Conservation (phyloP, 2,329 filamentous ascomycete genomes). For the Clarireedia monteithiana region DNA sequence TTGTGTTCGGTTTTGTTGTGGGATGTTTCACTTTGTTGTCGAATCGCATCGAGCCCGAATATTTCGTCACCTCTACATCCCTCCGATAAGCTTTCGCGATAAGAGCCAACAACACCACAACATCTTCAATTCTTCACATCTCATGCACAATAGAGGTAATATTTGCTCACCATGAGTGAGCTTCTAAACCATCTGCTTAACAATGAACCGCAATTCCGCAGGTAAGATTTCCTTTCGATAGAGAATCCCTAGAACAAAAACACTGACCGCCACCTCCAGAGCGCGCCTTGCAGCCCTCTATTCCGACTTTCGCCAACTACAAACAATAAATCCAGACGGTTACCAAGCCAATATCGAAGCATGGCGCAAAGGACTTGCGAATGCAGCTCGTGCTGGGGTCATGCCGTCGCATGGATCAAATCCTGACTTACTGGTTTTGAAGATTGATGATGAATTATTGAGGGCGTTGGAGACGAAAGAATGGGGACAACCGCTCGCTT, state of each 20-base stretch:
- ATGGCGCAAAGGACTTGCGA: constrained; percentile 69
- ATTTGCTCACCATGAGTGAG: constrained; percentile 45
- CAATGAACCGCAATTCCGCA: constrained; percentile 54
- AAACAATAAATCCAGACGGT: constrained; percentile 73
- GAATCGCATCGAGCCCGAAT: not conserved
- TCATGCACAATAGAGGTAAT: constrained; percentile 2
- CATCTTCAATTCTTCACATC: not conserved
- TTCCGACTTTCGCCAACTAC: constrained; percentile 73
- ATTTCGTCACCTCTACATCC: constrained; percentile 5
- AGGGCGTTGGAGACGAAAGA: constrained; percentile 66
- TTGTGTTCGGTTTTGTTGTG: not conserved
- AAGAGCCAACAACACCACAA: constrained; percentile 11
- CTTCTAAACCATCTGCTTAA: constrained; percentile 59
- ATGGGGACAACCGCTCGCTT: constrained; percentile 71
- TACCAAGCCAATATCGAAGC: constrained; percentile 72
- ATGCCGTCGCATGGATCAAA: constrained; percentile 36
- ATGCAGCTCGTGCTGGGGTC: constrained; percentile 55
- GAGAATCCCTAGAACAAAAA: not conserved
- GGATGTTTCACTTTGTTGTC: not conserved
- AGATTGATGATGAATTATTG: constrained; percentile 55
- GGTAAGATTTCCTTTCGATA: constrained; percentile 31
- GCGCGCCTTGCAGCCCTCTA: constrained; percentile 78
- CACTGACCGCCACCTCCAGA: constrained; percentile 34
- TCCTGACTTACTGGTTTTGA: constrained; percentile 44
- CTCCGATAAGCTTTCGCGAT: constrained; percentile 12